Conservation (phyloP, 176 grass and related monocot genomes). For the Pontederia paniculata region DNA sequence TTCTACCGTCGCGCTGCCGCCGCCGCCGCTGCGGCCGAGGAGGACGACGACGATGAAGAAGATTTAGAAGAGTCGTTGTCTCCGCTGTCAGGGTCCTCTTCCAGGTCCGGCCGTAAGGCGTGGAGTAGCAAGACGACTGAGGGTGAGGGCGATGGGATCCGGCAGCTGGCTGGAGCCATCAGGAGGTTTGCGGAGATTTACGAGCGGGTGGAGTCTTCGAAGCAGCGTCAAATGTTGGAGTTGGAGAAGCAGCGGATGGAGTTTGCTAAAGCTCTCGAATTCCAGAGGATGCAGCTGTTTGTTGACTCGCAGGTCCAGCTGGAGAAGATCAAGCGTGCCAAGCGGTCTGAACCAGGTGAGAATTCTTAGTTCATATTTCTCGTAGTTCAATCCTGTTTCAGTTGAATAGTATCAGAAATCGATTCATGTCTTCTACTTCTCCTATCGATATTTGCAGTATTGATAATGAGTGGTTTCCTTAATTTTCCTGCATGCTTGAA, state of each 20-base stretch:
- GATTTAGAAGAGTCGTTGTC: conserved; percentile 16
- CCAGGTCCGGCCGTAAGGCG: conserved; percentile 23
- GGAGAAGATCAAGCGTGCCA: conserved; percentile 45
- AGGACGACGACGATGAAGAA: conserved; percentile 21
- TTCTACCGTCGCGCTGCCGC: conserved; percentile 18
- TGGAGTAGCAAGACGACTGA: conserved; percentile 7
- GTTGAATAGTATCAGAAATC: too few species aligned
- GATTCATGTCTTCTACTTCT: too few species aligned
- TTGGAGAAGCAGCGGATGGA: conserved; percentile 72
- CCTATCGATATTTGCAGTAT: too few species aligned
- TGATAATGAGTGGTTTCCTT: too few species aligned
- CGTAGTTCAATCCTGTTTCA: too few species aligned
- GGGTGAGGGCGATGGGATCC: conserved; percentile 29
- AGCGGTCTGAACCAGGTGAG: conserved; percentile 39
- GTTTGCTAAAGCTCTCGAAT: conserved; percentile 73
- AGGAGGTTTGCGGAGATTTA: conserved; percentile 80
- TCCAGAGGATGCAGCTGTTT: conserved; percentile 84
- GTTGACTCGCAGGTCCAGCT: conserved; percentile 69
- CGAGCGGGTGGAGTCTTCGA: conserved; percentile 63
- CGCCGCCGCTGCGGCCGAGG: conserved; percentile 16
- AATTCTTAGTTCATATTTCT: background rate
- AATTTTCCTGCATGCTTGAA: too few species aligned
- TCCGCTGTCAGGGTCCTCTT: conserved; percentile 27
- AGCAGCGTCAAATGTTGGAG: conserved; percentile 63
- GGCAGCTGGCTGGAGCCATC: conserved; percentile 58